These are phyloP conservation scores for Pharnaceum exiguum DNA, from an alignment of 148 eudicot species.

Conservation along the genomic window DNA sequence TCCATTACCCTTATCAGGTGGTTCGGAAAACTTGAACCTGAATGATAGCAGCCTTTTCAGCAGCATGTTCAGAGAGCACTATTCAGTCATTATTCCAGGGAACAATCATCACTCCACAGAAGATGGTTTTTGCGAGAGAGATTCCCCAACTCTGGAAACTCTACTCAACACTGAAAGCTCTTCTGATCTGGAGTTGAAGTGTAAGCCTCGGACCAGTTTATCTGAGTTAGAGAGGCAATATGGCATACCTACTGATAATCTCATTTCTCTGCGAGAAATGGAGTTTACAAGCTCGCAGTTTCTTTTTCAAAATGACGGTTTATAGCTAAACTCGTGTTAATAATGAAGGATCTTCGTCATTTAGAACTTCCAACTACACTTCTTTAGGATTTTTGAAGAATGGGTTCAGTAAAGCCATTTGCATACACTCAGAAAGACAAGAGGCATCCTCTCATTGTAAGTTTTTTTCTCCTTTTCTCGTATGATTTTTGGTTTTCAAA, in stretches of 20 bases:
- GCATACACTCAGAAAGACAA: too few relatives aligned
- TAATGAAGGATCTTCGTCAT: too few relatives aligned
- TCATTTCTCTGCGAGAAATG: not conserved
- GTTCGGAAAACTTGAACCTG: slow-evolving; percentile 16
- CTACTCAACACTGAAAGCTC: slow-evolving; percentile 15
- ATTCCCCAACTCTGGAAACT: slow-evolving; percentile 16
- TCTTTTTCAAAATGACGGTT: not conserved
- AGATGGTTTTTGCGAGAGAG: slow-evolving; percentile 17
- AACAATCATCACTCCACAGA: slow-evolving; percentile 10
- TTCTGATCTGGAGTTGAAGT: slow-evolving; percentile 21
- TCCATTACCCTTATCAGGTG: slow-evolving; percentile 24
- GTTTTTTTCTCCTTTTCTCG: too few relatives aligned
- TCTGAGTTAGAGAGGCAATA: slow-evolving; percentile 11
- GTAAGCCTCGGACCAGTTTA: slow-evolving; percentile 15
- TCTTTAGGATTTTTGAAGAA: too few relatives aligned
- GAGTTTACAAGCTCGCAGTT: slow-evolving; percentile 3
- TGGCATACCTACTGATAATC: slow-evolving; percentile 10
- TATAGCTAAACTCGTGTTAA: too few relatives aligned
- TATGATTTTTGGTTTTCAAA: too few relatives aligned
- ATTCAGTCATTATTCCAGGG: slow-evolving; percentile 15
- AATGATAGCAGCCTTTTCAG: slow-evolving; percentile 14
- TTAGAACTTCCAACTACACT: too few relatives aligned
- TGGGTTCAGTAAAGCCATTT: too few relatives aligned
- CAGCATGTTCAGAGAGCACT: slow-evolving; percentile 9
- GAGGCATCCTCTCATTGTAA: too few relatives aligned